Evolutionary conservation across 768 basidiomycete species (phyloP), one percentile per base, ranked within the genome.

Genomic region (Tulasnella sp.): DNA sequence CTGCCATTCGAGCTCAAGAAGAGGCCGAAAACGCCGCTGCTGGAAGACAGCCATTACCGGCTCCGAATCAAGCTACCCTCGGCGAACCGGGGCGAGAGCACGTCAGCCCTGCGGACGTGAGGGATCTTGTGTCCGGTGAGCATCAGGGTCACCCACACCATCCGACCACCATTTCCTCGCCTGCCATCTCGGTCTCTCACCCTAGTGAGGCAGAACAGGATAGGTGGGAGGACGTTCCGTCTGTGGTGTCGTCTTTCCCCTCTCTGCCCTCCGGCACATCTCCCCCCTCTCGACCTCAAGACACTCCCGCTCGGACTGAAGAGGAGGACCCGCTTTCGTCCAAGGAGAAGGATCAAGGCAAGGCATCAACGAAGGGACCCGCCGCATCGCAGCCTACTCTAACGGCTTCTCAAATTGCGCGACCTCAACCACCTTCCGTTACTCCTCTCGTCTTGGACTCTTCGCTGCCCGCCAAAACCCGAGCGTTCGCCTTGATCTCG

Each of bases 191-290:
- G 9, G 44, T 47, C 19, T 69, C 67, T 2, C 39, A 41, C 32
- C 67, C 67, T 14, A 41, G 35, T 19, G 67, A 69, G 16, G 35
- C 35, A 19, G 67, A 62, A 11, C 59, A 74, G 14, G 73, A 74
- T n/a, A 65, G 86, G 76, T 92, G 91, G 91, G 91, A 91, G 78
- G 85, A 91, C 72, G 81, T 93, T 41, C 84, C 87, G 62, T 85
- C 78, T 2, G 67, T 86, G 1, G 75, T 77, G 12, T 82, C 84
- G 1, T 94, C 92, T 4, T 90, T 86, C 79, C 92, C 92, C n/a
- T 93, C 92, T 35, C 40, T 74, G 17, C 73, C 73, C 8, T 72
- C 71, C n/a, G 64, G 62, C 40, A 65, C 74, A 82, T 91, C 81
- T 85, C 89, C 34, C 89, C 73, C 88, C 79, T 89, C 89, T 8